A percentile compares a stretch with the other conserved stretches of the same genome.
phyloP scores from a whole-genome alignment of 225 moss, liverwort and hornwort species.

The Takakia lepidozioides region DNA sequence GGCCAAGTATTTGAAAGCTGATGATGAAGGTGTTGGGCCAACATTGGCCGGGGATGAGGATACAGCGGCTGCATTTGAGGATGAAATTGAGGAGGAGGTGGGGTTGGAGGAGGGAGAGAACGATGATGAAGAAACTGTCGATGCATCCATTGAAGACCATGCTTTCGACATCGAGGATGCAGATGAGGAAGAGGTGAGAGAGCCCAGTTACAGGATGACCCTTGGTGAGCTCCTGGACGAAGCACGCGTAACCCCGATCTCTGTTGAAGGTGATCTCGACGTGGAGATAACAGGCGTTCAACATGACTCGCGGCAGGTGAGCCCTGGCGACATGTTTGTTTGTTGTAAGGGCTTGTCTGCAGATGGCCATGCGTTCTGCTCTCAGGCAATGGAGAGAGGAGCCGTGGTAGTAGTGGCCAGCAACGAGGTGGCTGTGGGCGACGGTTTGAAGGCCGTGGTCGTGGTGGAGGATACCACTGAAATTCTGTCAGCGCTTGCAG shows the following conservation, averaged over 20 bases:
- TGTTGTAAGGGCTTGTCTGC: constrained; percentile 62
- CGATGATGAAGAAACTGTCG: constrained; percentile 32
- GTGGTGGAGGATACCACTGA: constrained; percentile 72
- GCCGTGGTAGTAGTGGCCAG: constrained; percentile 70
- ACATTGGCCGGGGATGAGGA: no score
- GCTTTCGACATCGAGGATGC: constrained; percentile 38
- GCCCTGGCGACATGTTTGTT: constrained; percentile 82
- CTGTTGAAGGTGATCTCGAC: constrained; percentile 81
- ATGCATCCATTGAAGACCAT: constrained; percentile 30
- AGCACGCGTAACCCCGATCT: constrained; percentile 71
- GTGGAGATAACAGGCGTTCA: constrained; percentile 81
- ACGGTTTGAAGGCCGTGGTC: constrained; percentile 66
- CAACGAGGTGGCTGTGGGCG: constrained; percentile 36
- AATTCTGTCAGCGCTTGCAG: constrained; percentile 78
- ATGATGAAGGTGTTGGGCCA: no score
- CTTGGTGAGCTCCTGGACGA: constrained; percentile 87
- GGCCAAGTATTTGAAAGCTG: no score
- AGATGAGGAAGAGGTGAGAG: constrained; percentile 38
- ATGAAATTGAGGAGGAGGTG: constrained; percentile 11
- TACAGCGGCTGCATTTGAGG: constrained; percentile 14
- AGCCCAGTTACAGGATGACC: constrained; percentile 62
- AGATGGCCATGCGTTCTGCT: constrained; percentile 61
- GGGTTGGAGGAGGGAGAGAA: constrained; percentile 26
- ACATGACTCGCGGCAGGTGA: constrained; percentile 72
- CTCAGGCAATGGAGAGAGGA: constrained; percentile 80